Evolutionary conservation across 768 basidiomycete species (phyloP), one percentile per base, ranked within the genome.

Genomic region (Exsudoporus frostii): DNA sequence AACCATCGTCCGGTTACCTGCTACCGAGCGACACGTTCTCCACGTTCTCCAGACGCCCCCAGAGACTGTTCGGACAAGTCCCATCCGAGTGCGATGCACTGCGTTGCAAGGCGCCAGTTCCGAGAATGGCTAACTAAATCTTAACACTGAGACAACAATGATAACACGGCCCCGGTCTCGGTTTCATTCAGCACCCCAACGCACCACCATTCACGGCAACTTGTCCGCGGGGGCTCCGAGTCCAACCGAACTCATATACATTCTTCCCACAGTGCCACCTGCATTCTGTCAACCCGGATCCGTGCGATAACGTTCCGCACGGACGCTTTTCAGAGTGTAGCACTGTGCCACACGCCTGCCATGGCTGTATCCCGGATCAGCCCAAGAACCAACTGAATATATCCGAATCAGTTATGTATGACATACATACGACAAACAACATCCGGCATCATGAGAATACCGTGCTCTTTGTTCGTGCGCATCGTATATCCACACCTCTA

Each of bases 101-200:
- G 56, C 56, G 11, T 11, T 37, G 36, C n/a, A 30, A 30, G 33
- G 14, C 19, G 5, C 30, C 44, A 52, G 56, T 58, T 57, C 58
- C 40, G 7, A n/a, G 46, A 15, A 36, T 41, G 38, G 44, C 15
- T 4, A 24, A 29, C 25, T 20, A 14, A n/a, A 32, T 6, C 17
- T 19, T 4, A 19, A 27, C 8, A 24, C 37, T 10, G 29, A 14
- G 22, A 7, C 24, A 22, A 30, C 20, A 8, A 38, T 8, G 27
- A 22, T 19, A n/a, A 38, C n/a, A 11, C 5, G 20, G 7, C 25
- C 14, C 57, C 45, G 39, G 56, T 10, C 48, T 20, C 57, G 56
- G 40, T 40, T 17, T 7, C 14, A 22, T n/a, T 14, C 37, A 43
- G 10, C 17, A 42, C 9, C 15, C 53, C 39, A 25, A 19, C 24